These are phyloP conservation scores for Penicillium coffeae DNA, from an alignment of 495 filamentous ascomycete genomes.

Conservation along the genomic window DNA sequence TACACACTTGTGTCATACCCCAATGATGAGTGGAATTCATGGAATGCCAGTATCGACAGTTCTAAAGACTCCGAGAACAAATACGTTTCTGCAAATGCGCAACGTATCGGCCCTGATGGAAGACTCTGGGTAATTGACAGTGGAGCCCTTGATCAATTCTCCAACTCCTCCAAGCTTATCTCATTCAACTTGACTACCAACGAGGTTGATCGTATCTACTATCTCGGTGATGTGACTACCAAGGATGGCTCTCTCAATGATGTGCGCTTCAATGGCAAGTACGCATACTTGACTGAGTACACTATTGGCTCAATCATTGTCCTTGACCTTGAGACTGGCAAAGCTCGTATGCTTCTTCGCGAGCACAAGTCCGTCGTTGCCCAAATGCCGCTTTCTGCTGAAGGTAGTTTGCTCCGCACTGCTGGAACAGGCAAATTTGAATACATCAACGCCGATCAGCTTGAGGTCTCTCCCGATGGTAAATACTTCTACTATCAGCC, in stretches of 20 bases:
- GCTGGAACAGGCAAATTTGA: background rate
- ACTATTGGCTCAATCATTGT: conserved; percentile 4
- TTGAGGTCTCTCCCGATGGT: conserved; percentile 4
- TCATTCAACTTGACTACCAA: conserved; percentile 6
- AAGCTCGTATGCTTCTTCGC: background rate
- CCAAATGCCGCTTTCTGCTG: background rate
- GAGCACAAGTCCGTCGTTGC: background rate
- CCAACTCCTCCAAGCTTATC: conserved; percentile 4
- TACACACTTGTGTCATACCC: conserved; percentile 2
- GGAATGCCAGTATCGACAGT: conserved; percentile 1
- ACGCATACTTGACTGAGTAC: conserved; percentile 7
- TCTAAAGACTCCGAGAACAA: background rate
- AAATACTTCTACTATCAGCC: conserved; percentile 5
- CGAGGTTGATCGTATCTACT: conserved; percentile 2
- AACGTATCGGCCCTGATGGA: conserved; percentile 7
- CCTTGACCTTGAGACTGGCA: conserved; percentile 5
- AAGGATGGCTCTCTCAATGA: conserved; percentile 1
- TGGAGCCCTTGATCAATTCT: background rate
- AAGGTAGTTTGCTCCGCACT: background rate
- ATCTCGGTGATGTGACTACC: background rate
- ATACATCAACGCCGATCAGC: conserved; percentile 6
- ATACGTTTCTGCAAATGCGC: background rate
- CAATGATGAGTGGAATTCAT: conserved; percentile 9
- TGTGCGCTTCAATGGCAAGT: conserved; percentile 8
- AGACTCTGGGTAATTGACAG: conserved; percentile 4